A percentile compares a stretch with the other conserved stretches of the same genome.
These are phyloP conservation scores for Tolypocladium tropicale DNA, from an alignment of 2,329 filamentous ascomycete species.

Conservation along the genomic window DNA sequence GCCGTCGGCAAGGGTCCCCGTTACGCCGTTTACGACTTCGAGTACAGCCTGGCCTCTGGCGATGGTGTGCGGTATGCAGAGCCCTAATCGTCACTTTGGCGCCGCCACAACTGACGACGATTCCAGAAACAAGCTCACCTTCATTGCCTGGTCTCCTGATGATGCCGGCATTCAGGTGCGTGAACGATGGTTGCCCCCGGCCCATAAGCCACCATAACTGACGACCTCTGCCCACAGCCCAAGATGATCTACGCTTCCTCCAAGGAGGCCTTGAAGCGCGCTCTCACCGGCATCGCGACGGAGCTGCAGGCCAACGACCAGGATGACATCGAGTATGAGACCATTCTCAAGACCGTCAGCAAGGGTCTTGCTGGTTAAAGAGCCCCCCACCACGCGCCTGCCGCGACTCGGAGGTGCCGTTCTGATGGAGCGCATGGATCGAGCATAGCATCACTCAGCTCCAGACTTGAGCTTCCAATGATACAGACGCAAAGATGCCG, in stretches of 20 bases:
- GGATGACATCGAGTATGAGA: slow-evolving; percentile 72
- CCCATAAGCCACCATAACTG: neutral
- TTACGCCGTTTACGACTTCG: slow-evolving; percentile 79
- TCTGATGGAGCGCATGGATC: slow-evolving; percentile 13
- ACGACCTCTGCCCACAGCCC: slow-evolving; percentile 36
- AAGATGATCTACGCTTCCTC: slow-evolving; percentile 89
- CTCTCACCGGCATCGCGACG: slow-evolving; percentile 62
- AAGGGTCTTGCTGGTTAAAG: slow-evolving; percentile 47
- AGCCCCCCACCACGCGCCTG: slow-evolving; percentile 1
- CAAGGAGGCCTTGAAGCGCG: slow-evolving; percentile 75
- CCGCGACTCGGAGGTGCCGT: slow-evolving; percentile 3
- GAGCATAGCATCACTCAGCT: slow-evolving; percentile 16
- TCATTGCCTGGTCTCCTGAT: slow-evolving; percentile 74
- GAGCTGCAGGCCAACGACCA: slow-evolving; percentile 79
- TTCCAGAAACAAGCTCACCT: slow-evolving; percentile 63
- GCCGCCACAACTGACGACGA: slow-evolving; percentile 10
- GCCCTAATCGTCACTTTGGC: neutral
- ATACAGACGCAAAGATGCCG: slow-evolving; percentile 16
- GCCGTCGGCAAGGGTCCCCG: slow-evolving; percentile 57
- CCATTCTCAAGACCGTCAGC: slow-evolving; percentile 56
- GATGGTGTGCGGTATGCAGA: slow-evolving; percentile 57
- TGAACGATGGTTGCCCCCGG: neutral
- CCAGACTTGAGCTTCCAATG: slow-evolving; percentile 11
- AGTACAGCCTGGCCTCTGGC: slow-evolving; percentile 61
- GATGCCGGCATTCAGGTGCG: slow-evolving; percentile 64